A percentile compares a stretch with the other conserved stretches of the same genome.
These are phyloP conservation scores for Kwoniella mangroviensis DNA, from an alignment of 768 basidiomycete genomes.

Conservation along the genomic window DNA sequence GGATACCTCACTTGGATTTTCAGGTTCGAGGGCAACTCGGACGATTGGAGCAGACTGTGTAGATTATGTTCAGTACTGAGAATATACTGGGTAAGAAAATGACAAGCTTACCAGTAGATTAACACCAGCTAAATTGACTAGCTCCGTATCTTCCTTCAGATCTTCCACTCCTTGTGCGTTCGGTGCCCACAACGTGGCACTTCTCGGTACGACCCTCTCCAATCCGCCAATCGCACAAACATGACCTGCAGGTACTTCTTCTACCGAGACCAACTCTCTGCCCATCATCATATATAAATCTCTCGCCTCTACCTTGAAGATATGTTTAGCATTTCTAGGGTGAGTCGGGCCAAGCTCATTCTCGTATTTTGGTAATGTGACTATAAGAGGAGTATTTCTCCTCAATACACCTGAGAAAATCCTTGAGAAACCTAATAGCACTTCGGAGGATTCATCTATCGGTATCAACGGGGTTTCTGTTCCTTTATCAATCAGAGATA, in stretches of 20 bases:
- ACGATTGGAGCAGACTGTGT: slow-evolving; percentile 83
- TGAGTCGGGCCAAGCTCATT: slow-evolving; percentile 66
- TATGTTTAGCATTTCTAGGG: slow-evolving; percentile 69
- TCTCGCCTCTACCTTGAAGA: slow-evolving; percentile 67
- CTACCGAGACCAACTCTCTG: slow-evolving; percentile 81
- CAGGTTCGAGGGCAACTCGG: slow-evolving; percentile 89
- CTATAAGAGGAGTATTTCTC: slow-evolving; percentile 69
- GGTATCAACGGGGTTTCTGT: slow-evolving; percentile 18
- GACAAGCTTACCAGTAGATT: slow-evolving; percentile 57
- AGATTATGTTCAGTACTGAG: not conserved
- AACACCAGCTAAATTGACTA: slow-evolving; percentile 52
- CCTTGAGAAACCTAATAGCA: slow-evolving; percentile 87
- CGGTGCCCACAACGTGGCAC: slow-evolving; percentile 83
- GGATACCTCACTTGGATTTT: too few relatives aligned
- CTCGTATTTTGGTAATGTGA: slow-evolving; percentile 86
- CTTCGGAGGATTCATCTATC: slow-evolving; percentile 61
- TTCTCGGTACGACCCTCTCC: slow-evolving; percentile 86
- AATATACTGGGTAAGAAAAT: not conserved
- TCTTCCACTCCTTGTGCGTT: slow-evolving; percentile 52
- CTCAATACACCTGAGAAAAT: slow-evolving; percentile 87
- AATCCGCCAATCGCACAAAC: slow-evolving; percentile 91
- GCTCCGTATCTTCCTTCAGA: slow-evolving; percentile 22
- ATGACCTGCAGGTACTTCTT: slow-evolving; percentile 84
- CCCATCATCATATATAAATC: slow-evolving; percentile 98
- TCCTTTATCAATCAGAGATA: slow-evolving; percentile 10